A percentile compares a stretch with the other conserved stretches of the same genome.
These are phyloP conservation scores for Akanthomyces lecanii DNA, from an alignment of 2,329 filamentous ascomycete species.

Conservation along the genomic window DNA sequence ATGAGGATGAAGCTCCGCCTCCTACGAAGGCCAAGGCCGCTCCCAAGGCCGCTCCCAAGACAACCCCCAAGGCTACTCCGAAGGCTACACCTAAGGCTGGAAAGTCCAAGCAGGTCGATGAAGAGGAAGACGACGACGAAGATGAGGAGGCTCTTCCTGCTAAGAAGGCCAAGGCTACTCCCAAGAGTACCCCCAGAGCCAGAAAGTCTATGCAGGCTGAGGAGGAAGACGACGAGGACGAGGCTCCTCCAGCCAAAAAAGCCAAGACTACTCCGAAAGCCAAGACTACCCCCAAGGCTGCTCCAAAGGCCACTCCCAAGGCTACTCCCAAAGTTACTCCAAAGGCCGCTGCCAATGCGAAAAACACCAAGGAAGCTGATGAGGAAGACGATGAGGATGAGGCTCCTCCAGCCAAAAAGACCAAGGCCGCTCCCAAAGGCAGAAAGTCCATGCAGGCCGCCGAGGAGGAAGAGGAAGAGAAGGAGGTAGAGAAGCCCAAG, in stretches of 20 bases:
- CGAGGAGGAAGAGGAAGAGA: conserved; percentile 21
- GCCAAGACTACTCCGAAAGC: background rate
- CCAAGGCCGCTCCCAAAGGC: conserved; percentile 15
- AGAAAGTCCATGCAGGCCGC: conserved; percentile 21
- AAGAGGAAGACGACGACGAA: conserved; percentile 1
- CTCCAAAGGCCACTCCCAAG: background rate
- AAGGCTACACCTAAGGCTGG: background rate
- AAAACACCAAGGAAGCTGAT: background rate
- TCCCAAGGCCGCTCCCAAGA: conserved; percentile 17
- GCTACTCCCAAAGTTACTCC: background rate
- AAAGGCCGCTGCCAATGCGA: background rate
- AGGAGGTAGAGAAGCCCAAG: conserved; percentile 28
- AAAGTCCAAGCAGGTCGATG: conserved; percentile 7
- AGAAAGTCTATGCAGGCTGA: background rate
- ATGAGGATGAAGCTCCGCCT: conserved; percentile 29
- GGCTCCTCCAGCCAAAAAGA: conserved; percentile 22
- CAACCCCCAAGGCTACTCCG: background rate
- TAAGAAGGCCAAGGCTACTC: conserved; percentile 18
- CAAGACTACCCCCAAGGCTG: background rate
- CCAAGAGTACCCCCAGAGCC: background rate
- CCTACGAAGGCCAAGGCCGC: conserved; percentile 26
- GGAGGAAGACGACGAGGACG: conserved; percentile 22
- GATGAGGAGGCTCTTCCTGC: conserved; percentile 21
- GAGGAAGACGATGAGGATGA: conserved; percentile 22
- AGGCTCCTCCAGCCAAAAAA: conserved; percentile 22